Percentiles rank a stretch among this genome's conserved stretches.
Evolutionary conservation across 106 monocot genomes (phyloP).

Genomic region (Acorus calamus): DNA sequence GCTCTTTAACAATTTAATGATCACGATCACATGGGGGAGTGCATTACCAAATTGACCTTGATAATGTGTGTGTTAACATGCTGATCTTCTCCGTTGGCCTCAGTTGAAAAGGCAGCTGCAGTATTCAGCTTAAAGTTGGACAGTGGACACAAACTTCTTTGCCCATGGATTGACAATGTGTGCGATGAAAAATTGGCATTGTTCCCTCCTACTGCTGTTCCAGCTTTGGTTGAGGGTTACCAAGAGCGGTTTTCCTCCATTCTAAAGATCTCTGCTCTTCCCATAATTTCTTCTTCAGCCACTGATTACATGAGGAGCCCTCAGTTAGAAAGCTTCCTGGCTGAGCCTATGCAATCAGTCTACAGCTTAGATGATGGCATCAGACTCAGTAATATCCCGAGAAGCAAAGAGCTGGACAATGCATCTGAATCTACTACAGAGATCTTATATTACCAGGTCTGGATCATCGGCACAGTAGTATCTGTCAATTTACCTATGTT

Average conservation of each 20-base stretch:
- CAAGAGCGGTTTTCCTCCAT: slow-evolving; percentile 36
- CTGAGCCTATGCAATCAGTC: slow-evolving; percentile 16
- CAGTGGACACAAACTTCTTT: slow-evolving; percentile 75
- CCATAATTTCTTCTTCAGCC: slow-evolving; percentile 54
- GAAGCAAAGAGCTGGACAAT: slow-evolving; percentile 23
- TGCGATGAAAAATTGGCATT: slow-evolving; percentile 76
- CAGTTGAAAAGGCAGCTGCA: slow-evolving; percentile 96
- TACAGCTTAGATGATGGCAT: slow-evolving; percentile 31
- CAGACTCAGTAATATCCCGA: slow-evolving; percentile 24
- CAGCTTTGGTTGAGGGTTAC: slow-evolving; percentile 52
- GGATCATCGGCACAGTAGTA: background rate
- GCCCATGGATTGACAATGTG: slow-evolving; percentile 92
- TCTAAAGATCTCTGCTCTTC: slow-evolving; percentile 53
- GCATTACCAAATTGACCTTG: too few relatives aligned
- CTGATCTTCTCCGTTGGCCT: background rate
- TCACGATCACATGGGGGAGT: too few relatives aligned
- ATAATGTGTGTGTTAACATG: too few relatives aligned
- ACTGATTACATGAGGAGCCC: slow-evolving; percentile 50
- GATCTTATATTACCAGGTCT: slow-evolving; percentile 68
- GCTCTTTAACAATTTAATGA: too few relatives aligned
- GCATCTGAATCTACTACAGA: slow-evolving; percentile 19
- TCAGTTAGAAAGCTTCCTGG: slow-evolving; percentile 48
- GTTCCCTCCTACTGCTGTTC: slow-evolving; percentile 69
- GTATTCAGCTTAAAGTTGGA: slow-evolving; percentile 95
- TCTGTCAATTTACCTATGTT: too few relatives aligned